A percentile compares a stretch with the other conserved stretches of the same genome.
Evolutionary conservation across 2,329 filamentous ascomycete species (phyloP).

Genomic region (Colletotrichum tanaceti): DNA sequence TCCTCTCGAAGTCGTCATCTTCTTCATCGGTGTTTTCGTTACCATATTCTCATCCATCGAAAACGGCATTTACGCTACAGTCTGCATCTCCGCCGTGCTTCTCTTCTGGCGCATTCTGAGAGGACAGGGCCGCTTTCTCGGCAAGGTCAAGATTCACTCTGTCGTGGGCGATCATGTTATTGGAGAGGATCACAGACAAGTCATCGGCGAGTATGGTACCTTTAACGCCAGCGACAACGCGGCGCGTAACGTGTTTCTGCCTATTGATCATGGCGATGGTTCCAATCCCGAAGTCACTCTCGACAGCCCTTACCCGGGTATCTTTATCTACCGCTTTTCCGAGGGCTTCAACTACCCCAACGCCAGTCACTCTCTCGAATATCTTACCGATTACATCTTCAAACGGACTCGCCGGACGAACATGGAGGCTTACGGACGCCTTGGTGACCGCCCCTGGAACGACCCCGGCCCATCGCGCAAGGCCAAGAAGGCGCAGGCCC

Average conservation of each 20-base stretch:
- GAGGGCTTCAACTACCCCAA: constrained; percentile 98
- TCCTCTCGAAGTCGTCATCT: constrained; percentile 89
- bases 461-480: constrained; percentile 78
- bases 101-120: constrained; percentile 87
- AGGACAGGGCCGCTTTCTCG: constrained; percentile 85
- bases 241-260: constrained; percentile 84
- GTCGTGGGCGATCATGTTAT: constrained; percentile 81
- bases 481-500: constrained; percentile 56
- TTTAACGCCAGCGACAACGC: constrained; percentile 60
- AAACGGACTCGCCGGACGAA: constrained; percentile 81
- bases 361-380: constrained; percentile 87
- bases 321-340: constrained; percentile 95
- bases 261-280: constrained; percentile 87
- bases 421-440: constrained; percentile 69
- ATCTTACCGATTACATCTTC: constrained; percentile 76
- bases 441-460: constrained; percentile 92
- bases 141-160: constrained; percentile 84
- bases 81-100: constrained; percentile 79
- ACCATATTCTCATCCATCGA: constrained; percentile 92
- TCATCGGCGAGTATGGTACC: constrained; percentile 66
- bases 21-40: constrained; percentile 91
- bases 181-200: constrained; percentile 65
- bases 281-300: constrained; percentile 86
- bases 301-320: constrained; percentile 85
- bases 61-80: constrained; percentile 89